Conservation (phyloP, 106 monocot species). For the Xerophyta viscosa region DNA sequence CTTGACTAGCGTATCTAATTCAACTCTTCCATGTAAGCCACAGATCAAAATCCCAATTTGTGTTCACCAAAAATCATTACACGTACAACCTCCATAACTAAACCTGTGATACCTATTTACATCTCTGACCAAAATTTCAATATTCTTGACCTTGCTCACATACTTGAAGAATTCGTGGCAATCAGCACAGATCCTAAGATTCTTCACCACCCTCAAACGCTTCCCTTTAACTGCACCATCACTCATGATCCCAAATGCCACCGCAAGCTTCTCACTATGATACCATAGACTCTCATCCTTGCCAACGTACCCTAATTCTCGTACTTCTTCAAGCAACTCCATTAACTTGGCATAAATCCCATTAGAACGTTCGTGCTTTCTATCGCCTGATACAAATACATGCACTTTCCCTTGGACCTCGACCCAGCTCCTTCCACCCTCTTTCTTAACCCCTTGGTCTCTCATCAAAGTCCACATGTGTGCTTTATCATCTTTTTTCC, state of each 20-base stretch:
- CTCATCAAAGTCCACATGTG: constrained; percentile 36
- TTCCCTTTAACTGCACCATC: constrained; percentile 19
- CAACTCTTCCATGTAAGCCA: no score
- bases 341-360: constrained; percentile 44
- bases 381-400: constrained; percentile 43
- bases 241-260: constrained; percentile 41
- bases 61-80: constrained; percentile 59
- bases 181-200: constrained; percentile 49
- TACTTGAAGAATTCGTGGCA: constrained; percentile 65
- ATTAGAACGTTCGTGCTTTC: constrained; percentile 9
- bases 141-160: constrained; percentile 24
- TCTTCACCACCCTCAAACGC: constrained; percentile 59
- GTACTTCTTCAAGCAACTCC: constrained; percentile 23
- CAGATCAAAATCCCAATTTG: no score
- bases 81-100: constrained; percentile 34
- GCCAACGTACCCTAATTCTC: constrained; percentile 30
- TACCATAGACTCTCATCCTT: constrained; percentile 24
- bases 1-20: no score
- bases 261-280: constrained; percentile 60
- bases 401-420: constrained; percentile 54
- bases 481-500: constrained; percentile 19
- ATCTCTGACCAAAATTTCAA: constrained; percentile 63
- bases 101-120: constrained; percentile 62
- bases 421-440: constrained; percentile 56
- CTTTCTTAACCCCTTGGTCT: constrained; percentile 39